Evolutionary conservation across 345 rosid genomes (phyloP).

Genomic region (Alliaria petiolata): DNA sequence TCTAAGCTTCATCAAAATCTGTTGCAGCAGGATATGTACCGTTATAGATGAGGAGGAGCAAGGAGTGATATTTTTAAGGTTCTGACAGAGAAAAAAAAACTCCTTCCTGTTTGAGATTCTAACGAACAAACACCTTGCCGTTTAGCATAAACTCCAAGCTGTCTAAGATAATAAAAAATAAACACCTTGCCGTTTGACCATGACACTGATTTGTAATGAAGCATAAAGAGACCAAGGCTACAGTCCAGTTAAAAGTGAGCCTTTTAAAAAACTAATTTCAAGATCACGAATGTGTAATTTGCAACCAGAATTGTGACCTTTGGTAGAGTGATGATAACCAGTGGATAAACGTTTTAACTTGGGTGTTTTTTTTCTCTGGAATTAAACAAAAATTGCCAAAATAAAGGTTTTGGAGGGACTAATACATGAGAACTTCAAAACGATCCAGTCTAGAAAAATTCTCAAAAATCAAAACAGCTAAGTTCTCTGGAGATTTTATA

Average conservation of each 20-base stretch:
- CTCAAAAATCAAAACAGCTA: constrained; percentile 9
- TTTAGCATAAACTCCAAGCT: background rate
- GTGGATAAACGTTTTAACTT: background rate
- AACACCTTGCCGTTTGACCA: background rate
- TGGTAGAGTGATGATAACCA: background rate
- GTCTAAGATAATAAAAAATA: background rate
- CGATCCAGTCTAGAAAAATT: constrained; percentile 15
- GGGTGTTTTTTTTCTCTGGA: background rate
- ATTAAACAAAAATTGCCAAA: constrained; percentile 20
- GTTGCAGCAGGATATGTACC: background rate
- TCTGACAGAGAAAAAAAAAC: background rate
- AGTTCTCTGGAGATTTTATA: background rate
- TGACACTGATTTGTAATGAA: background rate
- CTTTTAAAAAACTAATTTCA: background rate
- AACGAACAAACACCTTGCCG: background rate
- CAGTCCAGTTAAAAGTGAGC: background rate
- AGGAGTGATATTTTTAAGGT: background rate
- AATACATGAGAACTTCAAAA: background rate
- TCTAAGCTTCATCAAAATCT: constrained; percentile 17
- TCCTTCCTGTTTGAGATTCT: background rate
- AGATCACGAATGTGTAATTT: background rate
- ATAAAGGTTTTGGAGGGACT: background rate
- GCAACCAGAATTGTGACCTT: background rate
- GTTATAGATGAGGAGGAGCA: background rate
- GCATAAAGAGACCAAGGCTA: background rate